These are phyloP conservation scores for Sugiyamaella paludigena DNA, from an alignment of 1,139 yeast species.

Conservation along the genomic window DNA sequence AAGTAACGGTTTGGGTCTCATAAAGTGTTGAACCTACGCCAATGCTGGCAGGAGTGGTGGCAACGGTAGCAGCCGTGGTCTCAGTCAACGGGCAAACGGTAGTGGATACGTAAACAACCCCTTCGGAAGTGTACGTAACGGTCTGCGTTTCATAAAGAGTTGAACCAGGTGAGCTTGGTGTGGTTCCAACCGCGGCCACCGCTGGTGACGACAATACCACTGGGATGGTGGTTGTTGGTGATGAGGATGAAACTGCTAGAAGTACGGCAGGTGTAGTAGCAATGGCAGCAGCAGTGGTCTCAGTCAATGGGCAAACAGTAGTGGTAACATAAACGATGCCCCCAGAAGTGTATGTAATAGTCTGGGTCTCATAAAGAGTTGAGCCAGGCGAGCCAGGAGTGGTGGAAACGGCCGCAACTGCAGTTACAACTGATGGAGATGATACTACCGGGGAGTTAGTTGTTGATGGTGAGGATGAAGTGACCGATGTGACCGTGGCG, in stretches of 20 bases:
- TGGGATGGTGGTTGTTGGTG: background rate
- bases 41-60: slow-evolving; percentile 1
- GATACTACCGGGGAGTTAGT: background rate
- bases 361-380: slow-evolving; percentile 9
- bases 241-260: slow-evolving; percentile 1
- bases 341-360: slow-evolving; percentile 9
- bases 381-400: slow-evolving; percentile 8
- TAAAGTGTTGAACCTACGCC: background rate
- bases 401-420: slow-evolving; percentile 4
- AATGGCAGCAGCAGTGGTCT: slow-evolving; percentile 4
- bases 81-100: background rate
- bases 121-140: slow-evolving; percentile 9
- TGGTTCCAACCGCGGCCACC: too few species aligned
- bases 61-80: slow-evolving; percentile 2
- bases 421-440: slow-evolving; percentile 7
- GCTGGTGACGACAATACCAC: slow-evolving; percentile 5
- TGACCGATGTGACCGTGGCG: background rate
- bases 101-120: slow-evolving; percentile 3
- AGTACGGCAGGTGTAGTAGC: background rate
- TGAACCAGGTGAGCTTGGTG: slow-evolving; percentile 1
- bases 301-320: slow-evolving; percentile 13
- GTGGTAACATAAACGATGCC: slow-evolving; percentile 11
- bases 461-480: background rate
- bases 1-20: slow-evolving; percentile 4
- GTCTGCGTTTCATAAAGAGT: slow-evolving; percentile 5